Evolutionary conservation across 1,139 yeast genomes (phyloP).

Genomic region (Geotrichum siamense): DNA sequence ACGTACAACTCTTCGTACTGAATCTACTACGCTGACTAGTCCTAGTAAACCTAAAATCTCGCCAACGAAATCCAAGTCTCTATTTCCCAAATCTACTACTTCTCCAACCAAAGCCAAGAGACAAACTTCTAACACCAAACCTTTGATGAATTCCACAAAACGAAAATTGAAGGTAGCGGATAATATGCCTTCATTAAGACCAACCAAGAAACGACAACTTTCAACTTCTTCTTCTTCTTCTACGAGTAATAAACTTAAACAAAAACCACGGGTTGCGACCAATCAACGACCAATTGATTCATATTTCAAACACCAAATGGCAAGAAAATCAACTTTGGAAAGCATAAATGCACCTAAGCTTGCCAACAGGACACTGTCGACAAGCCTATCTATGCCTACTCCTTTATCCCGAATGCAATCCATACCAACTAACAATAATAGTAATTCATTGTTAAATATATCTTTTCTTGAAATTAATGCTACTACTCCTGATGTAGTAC

Average conservation of each 20-base stretch:
- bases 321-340: background rate
- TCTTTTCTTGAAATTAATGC: background rate
- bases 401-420: too few relatives aligned
- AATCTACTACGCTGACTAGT: too few relatives aligned
- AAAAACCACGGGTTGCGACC: background rate
- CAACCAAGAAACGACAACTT: background rate
- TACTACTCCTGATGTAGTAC: background rate
- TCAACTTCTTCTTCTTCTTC: background rate
- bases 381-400: too few relatives aligned
- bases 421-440: too few relatives aligned
- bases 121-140: background rate
- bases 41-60: too few relatives aligned
- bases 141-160: background rate
- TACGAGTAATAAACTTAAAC: background rate
- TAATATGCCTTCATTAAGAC: background rate
- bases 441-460: too few relatives aligned
- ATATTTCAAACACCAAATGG: background rate
- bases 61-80: too few relatives aligned
- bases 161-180: too few relatives aligned
- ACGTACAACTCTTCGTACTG: background rate
- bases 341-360: too few relatives aligned
- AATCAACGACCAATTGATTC: background rate
- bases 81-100: too few relatives aligned
- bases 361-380: too few relatives aligned
- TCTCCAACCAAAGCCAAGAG: background rate